These are phyloP conservation scores for Moesziomyces sp. DNA, from an alignment of 1,284 basidiomycete genomes.

Conservation along the genomic window DNA sequence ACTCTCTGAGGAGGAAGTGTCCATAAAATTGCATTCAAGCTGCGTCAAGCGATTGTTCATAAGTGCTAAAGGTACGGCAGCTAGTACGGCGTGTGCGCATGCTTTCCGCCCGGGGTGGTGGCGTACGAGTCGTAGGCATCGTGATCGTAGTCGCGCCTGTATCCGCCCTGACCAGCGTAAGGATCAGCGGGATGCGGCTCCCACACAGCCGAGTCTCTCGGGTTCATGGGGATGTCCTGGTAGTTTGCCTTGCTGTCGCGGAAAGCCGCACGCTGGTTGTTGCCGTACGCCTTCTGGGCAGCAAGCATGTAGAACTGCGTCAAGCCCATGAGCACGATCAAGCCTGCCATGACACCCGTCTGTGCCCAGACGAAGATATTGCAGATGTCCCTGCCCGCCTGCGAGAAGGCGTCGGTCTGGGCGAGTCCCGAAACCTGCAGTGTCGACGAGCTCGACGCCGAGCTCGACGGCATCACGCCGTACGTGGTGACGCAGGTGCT, in stretches of 20 bases:
- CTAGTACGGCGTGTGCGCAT: constrained; percentile 23
- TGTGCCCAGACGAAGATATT: constrained; percentile 65
- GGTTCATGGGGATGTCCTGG: constrained; percentile 53
- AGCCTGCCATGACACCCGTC: constrained; percentile 60
- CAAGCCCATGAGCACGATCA: constrained; percentile 61
- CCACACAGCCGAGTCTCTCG: constrained; percentile 55
- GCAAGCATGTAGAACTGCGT: constrained; percentile 66
- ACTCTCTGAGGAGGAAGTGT: neutral
- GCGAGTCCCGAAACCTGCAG: constrained; percentile 14
- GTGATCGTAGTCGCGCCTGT: constrained; percentile 3
- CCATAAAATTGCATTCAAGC: neutral
- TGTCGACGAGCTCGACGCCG: constrained; percentile 13
- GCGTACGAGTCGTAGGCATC: constrained; percentile 33
- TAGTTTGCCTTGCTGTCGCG: constrained; percentile 31
- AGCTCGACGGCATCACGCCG: constrained; percentile 33
- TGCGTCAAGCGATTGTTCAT: neutral
- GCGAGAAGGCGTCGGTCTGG: constrained; percentile 29
- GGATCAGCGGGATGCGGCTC: constrained; percentile 33
- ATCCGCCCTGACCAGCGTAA: constrained; percentile 17
- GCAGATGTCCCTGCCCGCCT: constrained; percentile 51
- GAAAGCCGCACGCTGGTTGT: constrained; percentile 51
- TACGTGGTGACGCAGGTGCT: constrained; percentile 47
- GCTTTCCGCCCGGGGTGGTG: constrained; percentile 24
- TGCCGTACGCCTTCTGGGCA: constrained; percentile 60
- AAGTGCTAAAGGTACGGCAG: neutral